A percentile compares a stretch with the other conserved stretches of the same genome.
Conservation (phyloP, 495 filamentous ascomycete species). For the Choiromyces venosus region DNA sequence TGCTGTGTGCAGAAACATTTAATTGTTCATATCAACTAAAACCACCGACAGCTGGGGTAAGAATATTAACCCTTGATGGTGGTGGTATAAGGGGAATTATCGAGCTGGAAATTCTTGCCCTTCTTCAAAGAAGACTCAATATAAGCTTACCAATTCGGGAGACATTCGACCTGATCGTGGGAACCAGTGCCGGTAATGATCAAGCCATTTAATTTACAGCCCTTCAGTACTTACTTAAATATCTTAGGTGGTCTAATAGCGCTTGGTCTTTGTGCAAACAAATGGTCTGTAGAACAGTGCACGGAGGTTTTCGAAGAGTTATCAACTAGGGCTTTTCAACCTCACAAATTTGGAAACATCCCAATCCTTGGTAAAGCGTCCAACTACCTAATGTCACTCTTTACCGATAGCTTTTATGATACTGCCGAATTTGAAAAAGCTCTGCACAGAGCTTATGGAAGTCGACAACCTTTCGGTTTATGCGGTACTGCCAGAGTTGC, state of each 20-base stretch:
- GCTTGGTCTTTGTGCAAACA: constrained; percentile 50
- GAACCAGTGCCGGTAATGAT: constrained; percentile 51
- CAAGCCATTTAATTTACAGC: neutral
- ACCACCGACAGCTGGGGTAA: constrained; percentile 48
- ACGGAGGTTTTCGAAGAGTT: too few relatives aligned
- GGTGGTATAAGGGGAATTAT: constrained; percentile 52
- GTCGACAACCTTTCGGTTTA: too few relatives aligned
- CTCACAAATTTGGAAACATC: too few relatives aligned
- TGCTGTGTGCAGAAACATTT: constrained; percentile 41
- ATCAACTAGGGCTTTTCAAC: too few relatives aligned
- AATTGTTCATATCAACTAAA: constrained; percentile 45
- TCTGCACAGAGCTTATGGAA: too few relatives aligned
- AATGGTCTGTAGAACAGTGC: too few relatives aligned
- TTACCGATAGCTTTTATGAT: too few relatives aligned
- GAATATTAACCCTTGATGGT: constrained; percentile 55
- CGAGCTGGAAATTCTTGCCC: constrained; percentile 47
- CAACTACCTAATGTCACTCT: too few relatives aligned
- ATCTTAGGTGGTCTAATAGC: constrained; percentile 52
- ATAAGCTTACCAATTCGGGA: constrained; percentile 44
- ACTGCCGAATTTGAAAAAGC: too few relatives aligned
- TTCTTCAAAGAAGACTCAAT: constrained; percentile 46
- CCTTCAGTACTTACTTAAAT: constrained; percentile 18
- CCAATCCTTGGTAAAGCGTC: too few relatives aligned
- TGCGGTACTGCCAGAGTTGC: too few relatives aligned
- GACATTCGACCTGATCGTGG: constrained; percentile 52